These are phyloP conservation scores for Trichoderma polysporum DNA, from an alignment of 2,329 filamentous ascomycete species.

Conservation along the genomic window DNA sequence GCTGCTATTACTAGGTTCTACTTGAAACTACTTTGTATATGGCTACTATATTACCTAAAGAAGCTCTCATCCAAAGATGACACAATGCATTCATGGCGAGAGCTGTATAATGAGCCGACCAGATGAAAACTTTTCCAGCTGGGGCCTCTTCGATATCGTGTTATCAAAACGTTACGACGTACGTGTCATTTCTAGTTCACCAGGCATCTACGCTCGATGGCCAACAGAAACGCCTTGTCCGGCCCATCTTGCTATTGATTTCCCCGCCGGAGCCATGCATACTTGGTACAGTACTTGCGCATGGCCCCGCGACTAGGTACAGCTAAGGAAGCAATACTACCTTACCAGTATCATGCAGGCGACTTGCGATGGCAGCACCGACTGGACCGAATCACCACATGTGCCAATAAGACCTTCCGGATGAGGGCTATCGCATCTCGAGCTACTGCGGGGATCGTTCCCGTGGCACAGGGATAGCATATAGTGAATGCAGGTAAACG, in stretches of 20 bases:
- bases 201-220: not conserved
- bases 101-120: not conserved
- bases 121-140: not conserved
- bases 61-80: not conserved
- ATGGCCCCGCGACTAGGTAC: not conserved
- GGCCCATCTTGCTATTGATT: not conserved
- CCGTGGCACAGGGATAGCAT: constrained; percentile 17
- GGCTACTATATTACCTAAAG: not conserved
- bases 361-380: constrained; percentile 4
- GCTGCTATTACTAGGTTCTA: not conserved
- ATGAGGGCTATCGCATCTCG: constrained; percentile 7
- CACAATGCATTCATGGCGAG: not conserved
- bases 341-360: constrained; percentile 1
- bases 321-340: not conserved
- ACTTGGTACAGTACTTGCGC: not conserved
- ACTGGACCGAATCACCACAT: constrained; percentile 8
- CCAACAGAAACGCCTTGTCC: not conserved
- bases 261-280: not conserved
- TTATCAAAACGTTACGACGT: not conserved
- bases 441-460: constrained; percentile 17
- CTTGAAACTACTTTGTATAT: no score
- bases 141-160: not conserved
- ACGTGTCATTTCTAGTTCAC: not conserved
- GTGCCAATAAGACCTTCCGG: constrained; percentile 18
- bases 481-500: constrained; percentile 12